Conservation (phyloP, 768 basidiomycete species). For the Butyriboletus loyo region DNA sequence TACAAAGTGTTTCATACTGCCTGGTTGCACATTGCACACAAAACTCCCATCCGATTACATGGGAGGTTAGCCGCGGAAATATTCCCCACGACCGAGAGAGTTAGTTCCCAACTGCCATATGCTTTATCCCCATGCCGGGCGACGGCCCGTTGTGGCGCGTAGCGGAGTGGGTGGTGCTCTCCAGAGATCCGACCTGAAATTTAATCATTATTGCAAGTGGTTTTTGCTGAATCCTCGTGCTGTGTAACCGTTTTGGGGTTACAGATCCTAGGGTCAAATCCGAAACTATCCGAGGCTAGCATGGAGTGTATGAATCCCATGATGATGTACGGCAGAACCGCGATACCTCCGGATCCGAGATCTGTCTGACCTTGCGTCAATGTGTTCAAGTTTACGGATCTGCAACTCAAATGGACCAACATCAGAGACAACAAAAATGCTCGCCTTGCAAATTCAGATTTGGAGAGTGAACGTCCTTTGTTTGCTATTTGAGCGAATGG, state of each 20-base stretch:
- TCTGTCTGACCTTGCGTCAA: neutral
- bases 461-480: neutral
- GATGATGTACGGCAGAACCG: constrained; percentile 13
- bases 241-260: neutral
- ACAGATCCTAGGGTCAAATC: constrained; percentile 10
- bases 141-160: neutral
- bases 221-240: neutral
- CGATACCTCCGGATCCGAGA: neutral
- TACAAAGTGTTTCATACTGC: neutral
- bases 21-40: neutral
- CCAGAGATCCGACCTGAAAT: neutral
- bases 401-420: neutral
- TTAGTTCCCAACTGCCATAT: neutral
- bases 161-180: neutral
- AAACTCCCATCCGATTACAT: neutral
- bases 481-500: neutral
- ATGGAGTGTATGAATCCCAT: constrained; percentile 1
- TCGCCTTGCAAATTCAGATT: neutral
- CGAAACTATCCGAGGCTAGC: neutral
- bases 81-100: neutral
- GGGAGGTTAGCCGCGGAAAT: neutral
- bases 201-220: neutral
- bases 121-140: neutral
- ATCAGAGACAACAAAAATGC: neutral
- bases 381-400: neutral